These are phyloP conservation scores for Paramecium biaurelia DNA, from an alignment of 73 alveolate species.

Conservation along the genomic window DNA sequence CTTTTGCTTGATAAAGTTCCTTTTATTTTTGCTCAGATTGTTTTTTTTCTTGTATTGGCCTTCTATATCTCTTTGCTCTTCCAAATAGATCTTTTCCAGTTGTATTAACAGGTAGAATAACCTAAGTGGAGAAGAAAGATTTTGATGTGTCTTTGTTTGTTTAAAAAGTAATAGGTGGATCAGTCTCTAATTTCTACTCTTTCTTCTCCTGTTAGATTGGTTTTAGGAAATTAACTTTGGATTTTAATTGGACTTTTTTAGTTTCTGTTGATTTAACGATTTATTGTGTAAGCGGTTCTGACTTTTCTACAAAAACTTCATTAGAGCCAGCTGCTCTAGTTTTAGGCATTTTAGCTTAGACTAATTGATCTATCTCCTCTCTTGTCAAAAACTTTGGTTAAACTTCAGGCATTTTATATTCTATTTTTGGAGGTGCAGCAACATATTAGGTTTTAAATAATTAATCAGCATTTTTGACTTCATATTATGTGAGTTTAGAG, in stretches of 20 bases:
- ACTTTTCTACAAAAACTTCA: background rate
- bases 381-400: background rate
- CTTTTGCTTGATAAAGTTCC: background rate
- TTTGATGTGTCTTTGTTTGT: background rate
- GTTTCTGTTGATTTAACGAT: background rate
- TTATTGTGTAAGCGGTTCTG: background rate
- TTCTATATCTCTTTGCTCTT: background rate
- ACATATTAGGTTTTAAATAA: background rate
- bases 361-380: background rate
- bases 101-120: background rate
- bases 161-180: background rate
- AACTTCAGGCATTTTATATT: background rate
- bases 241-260: background rate
- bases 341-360: background rate
- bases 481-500: background rate
- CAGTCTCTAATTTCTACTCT: background rate
- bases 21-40: background rate
- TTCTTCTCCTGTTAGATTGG: background rate
- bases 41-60: constrained; percentile 12
- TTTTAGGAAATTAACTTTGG: background rate
- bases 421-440: background rate
- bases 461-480: background rate
- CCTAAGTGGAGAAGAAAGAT: background rate
- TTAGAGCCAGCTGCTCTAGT: background rate
- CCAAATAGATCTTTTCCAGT: constrained; percentile 23